Evolutionary conservation across 2,329 filamentous ascomycete genomes (phyloP).

Genomic region (Aureobasidium sp.): DNA sequence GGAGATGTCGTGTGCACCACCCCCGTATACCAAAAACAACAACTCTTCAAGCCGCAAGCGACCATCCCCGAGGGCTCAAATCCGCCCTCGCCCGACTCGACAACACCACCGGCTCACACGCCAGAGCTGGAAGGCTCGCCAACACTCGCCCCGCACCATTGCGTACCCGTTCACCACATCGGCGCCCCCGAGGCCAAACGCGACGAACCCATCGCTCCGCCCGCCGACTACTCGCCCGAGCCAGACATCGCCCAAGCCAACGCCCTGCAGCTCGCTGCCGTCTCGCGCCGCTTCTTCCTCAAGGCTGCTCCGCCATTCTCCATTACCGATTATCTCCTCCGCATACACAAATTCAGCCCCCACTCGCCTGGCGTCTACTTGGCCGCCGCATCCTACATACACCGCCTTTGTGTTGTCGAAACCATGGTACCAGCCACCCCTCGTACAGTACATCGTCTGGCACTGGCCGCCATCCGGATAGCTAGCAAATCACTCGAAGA

Average conservation of each 20-base stretch:
- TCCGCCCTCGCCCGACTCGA: conserved; percentile 21
- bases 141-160: conserved; percentile 32
- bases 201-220: conserved; percentile 40
- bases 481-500: conserved; percentile 96
- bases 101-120: conserved; percentile 15
- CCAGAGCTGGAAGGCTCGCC: conserved; percentile 33
- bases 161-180: conserved; percentile 33
- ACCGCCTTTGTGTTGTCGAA: conserved; percentile 67
- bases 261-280: conserved; percentile 72
- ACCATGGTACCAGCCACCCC: conserved; percentile 73
- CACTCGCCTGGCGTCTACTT: conserved; percentile 93
- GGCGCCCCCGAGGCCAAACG: conserved; percentile 45
- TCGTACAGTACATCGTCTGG: conserved; percentile 77
- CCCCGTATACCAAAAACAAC: conserved; percentile 52
- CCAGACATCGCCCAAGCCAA: conserved; percentile 50
- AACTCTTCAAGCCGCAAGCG: conserved; percentile 53
- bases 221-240: conserved; percentile 18
- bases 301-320: conserved; percentile 78
- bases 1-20: conserved; percentile 78
- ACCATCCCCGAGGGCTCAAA: conserved; percentile 40
- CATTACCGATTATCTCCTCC: conserved; percentile 75
- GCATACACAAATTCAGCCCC: conserved; percentile 84
- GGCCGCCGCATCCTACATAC: conserved; percentile 80
- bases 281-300: conserved; percentile 89
- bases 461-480: conserved; percentile 76